Evolutionary conservation across 1,139 yeast species (phyloP), one percentile per base, ranked within the genome.

Genomic region (Yamadazyma mexicana): DNA sequence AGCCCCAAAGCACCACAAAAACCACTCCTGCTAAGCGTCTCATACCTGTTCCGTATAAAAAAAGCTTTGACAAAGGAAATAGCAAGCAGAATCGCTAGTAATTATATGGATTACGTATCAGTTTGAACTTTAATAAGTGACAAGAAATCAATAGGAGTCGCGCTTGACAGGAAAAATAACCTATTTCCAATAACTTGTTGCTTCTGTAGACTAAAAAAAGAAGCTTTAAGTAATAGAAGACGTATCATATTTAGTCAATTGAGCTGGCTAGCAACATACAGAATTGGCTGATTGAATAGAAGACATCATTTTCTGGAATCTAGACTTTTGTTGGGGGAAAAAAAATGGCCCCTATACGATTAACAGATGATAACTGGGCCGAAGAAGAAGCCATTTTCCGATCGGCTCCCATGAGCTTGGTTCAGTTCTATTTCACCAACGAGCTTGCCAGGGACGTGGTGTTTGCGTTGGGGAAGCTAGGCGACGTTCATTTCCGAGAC

Each of bases 341-440:
- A 23, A 30, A 14, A 6, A 40, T 34, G 38, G 30, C 39, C 45
- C 39, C 48, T 24, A 44, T 44, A 26, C 41, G 38, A 28, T 42
- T 46, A 40, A 32, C 24, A 4, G 41, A 43, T 16, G 30, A 22
- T 2, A 23, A 24, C 25, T 46, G 32, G 32, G 35, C 27, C 33
- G 44, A 44, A 18, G 38, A 38, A 33, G 69, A 63, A 40, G 66
- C 66, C 10, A 59, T 64, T 10, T 64, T 65, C 46, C 48, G 95
- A 65, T 87, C 97, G 40, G 97, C 98, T 65, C 95, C 94, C 43
- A 91, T 92, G 98, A 76, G 89, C 33, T 74, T 91, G 48, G 89
- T 91, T 31, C 98, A 92, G 66, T 77, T 92, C 58, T 92, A 87
- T 62, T 81, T 92, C 38, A 88, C 98, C n/a, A 79, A 83, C 25